A percentile compares a stretch with the other conserved stretches of the same genome.
phyloP scores from a whole-genome alignment of 371 early-diverging fungal genomes.

The Syncephalis plumigaleata region DNA sequence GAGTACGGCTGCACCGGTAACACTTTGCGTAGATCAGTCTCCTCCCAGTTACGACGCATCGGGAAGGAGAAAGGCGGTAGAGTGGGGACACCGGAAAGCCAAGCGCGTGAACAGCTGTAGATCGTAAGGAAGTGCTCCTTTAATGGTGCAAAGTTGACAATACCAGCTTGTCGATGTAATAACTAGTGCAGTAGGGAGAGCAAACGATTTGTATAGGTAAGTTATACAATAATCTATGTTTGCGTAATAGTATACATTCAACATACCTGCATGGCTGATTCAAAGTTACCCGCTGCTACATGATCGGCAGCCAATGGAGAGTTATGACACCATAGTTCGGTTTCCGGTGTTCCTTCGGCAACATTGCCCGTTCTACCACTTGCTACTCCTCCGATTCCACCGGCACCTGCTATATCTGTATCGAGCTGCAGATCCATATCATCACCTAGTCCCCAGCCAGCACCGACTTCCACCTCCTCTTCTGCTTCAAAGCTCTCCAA shows the following conservation, averaged over 20 bases:
- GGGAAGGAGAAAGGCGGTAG: slow-evolving; percentile 34
- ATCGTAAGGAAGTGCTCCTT: slow-evolving; percentile 69
- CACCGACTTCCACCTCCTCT: slow-evolving; percentile 23
- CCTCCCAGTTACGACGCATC: slow-evolving; percentile 41
- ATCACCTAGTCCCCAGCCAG: slow-evolving; percentile 22
- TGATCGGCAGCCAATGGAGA: slow-evolving; percentile 75
- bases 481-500: slow-evolving; percentile 12
- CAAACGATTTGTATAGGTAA: too few species aligned
- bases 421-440: slow-evolving; percentile 42
- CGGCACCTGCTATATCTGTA: slow-evolving; percentile 30
- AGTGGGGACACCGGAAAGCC: slow-evolving; percentile 38
- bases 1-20: slow-evolving; percentile 32
- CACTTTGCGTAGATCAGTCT: slow-evolving; percentile 26
- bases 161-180: slow-evolving; percentile 73
- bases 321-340: slow-evolving; percentile 60
- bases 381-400: too few species aligned
- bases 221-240: too few species aligned
- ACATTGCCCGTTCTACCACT: slow-evolving; percentile 21
- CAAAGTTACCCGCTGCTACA: slow-evolving; percentile 85
- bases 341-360: slow-evolving; percentile 49
- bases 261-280: slow-evolving; percentile 58
- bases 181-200: slow-evolving; percentile 17
- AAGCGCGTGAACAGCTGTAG: slow-evolving; percentile 53
- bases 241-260: too few species aligned
- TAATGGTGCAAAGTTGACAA: slow-evolving; percentile 76